Base-by-base conservation (phyloP, 1,284 basidiomycete species). In the Sutorius eximius region DNA sequence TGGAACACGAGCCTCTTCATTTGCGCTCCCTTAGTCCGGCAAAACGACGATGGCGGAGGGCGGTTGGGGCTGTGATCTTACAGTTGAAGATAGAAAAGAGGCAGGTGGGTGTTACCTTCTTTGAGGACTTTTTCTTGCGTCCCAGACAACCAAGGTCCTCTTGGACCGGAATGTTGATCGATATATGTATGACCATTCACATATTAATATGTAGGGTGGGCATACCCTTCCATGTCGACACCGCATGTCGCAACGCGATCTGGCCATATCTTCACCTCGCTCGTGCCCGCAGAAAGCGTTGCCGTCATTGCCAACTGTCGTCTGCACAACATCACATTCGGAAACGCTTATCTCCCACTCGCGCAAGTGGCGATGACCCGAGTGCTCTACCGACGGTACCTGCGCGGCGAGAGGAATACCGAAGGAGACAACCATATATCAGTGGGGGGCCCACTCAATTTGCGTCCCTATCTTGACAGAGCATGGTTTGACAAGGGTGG, bases 291-390 rank as follows among this genome's bases (percentile, higher is more conserved):
- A 1, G 60, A 71, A 42, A 73, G 69, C 2, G 50, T 40, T 11
- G 32, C 41, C 2, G 66, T 79, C 46, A 61, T 77, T 0, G 46
- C 58, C 5, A 70, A 60, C 24, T 84, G 82, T 57, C 75, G 76
- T 34, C 61, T 67, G 33, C 65, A 77, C 16, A 61, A 64, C 3
- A 52, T 84, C 27, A 82, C 82, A 0, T 79, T 85, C 33, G 81
- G 82, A 9, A 75, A 77, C 48, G 80, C 75, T 3, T 77, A 75
- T 36, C 75, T 78, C 10, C 71, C 80, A 5, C 68, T 85, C 29
- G 76, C 72, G 3, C 84, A 86, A 61, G 70, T 83, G n/a, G 81
- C 80, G 0, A 68, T 81, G 47, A 71, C 82, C 11, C 79, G 83
- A 1, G 63, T 84, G 8, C 71, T 85, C 20, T 77, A 78, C 50